These are phyloP conservation scores for Aspergillus pseudotamarii DNA, from an alignment of 2,329 filamentous ascomycete genomes.

Conservation along the genomic window DNA sequence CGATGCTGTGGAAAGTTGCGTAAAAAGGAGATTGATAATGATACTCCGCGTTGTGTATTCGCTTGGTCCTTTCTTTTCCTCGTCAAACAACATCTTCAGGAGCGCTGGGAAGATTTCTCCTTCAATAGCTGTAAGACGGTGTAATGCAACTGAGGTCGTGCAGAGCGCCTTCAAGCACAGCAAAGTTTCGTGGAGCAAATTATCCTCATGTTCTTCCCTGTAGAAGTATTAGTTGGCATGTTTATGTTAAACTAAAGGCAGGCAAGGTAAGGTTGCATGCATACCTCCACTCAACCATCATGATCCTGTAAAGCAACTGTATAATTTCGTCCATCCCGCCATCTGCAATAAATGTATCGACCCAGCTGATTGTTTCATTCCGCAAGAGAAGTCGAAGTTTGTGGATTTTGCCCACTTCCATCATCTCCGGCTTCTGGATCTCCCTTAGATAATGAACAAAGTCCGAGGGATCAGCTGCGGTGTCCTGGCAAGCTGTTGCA, in stretches of 20 bases:
- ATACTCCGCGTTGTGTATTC: conserved; percentile 94
- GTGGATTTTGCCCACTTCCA: conserved; percentile 94
- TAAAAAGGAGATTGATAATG: conserved; percentile 85
- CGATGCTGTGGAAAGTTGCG: conserved; percentile 74
- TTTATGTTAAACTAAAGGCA: not conserved
- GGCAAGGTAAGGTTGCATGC: conserved; percentile 28
- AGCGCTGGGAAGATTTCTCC: conserved; percentile 81
- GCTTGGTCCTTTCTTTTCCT: conserved; percentile 96
- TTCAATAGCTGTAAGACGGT: conserved; percentile 79
- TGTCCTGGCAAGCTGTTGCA: conserved; percentile 70
- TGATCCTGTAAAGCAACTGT: conserved; percentile 81
- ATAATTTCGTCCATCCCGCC: conserved; percentile 94
- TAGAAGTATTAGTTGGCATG: conserved; percentile 28
- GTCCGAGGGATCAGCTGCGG: conserved; percentile 74
- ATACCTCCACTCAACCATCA: conserved; percentile 94
- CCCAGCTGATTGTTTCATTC: conserved; percentile 96
- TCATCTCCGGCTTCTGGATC: conserved; percentile 75
- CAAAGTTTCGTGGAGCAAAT: conserved; percentile 85
- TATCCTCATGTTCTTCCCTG: conserved; percentile 94
- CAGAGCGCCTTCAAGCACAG: conserved; percentile 92
- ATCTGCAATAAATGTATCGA: conserved; percentile 84
- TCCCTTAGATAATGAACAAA: conserved; percentile 85
- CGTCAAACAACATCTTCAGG: conserved; percentile 87
- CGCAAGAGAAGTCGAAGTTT: conserved; percentile 86
- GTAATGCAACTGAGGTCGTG: conserved; percentile 83